Percentiles rank a stretch among this genome's conserved stretches.
Evolutionary conservation across 108 stramenopile species (phyloP).

Genomic region (Conticribra weissflogii): DNA sequence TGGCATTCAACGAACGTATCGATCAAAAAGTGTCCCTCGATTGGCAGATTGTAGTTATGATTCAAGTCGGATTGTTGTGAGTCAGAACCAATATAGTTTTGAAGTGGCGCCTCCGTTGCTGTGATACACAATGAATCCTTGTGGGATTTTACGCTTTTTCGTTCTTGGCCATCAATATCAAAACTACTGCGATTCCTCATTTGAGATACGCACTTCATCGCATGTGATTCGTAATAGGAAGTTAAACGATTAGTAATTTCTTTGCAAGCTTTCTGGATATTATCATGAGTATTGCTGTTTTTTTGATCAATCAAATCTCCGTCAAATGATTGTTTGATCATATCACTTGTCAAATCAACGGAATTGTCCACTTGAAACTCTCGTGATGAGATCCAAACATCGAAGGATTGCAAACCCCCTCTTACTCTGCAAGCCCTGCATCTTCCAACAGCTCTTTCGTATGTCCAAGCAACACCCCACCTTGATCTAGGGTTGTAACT

Average conservation of each 20-base stretch:
- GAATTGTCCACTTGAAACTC: background rate
- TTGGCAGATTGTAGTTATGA: slow-evolving; percentile 50
- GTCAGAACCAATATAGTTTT: background rate
- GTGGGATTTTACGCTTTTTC: too few species aligned
- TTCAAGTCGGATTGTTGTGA: background rate
- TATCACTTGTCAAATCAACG: background rate
- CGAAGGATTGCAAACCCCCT: slow-evolving; percentile 30
- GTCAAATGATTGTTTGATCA: too few species aligned
- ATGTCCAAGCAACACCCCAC: slow-evolving; percentile 95
- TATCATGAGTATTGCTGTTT: too few species aligned
- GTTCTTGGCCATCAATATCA: too few species aligned
- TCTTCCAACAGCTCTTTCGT: slow-evolving; percentile 46
- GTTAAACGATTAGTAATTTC: too few species aligned
- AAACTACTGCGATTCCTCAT: too few species aligned
- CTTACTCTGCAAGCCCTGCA: slow-evolving; percentile 25
- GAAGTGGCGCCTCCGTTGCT: slow-evolving; percentile 36
- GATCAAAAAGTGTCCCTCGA: slow-evolving; percentile 67
- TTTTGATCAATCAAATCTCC: too few species aligned
- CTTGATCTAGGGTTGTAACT: slow-evolving; percentile 53
- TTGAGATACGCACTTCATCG: too few species aligned
- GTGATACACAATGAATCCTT: too few species aligned
- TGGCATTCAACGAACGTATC: slow-evolving; percentile 28
- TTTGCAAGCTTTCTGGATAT: too few species aligned
- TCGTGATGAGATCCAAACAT: slow-evolving; percentile 12
- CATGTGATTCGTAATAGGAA: too few species aligned